Base-by-base conservation (phyloP, 768 basidiomycete genomes). In the Leccinellum luteum region DNA sequence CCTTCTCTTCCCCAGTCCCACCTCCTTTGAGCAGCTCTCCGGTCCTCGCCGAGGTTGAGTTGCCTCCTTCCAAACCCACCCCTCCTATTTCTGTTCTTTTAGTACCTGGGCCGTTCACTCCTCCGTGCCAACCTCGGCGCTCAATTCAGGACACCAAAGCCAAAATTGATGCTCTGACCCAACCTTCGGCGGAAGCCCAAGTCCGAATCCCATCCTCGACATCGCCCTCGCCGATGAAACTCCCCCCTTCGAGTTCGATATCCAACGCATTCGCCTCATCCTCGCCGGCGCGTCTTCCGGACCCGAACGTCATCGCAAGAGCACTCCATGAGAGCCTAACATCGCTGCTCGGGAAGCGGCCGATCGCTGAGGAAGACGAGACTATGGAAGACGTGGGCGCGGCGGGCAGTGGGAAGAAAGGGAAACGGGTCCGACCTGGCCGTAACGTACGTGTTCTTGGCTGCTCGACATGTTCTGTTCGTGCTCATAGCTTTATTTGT, bases 241-340 rank as follows among this genome's bases (percentile, higher is more conserved):
- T 78, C 6, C 70, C 65, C 23, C 59, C 56, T 4, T 64, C 55
- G 31, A 66, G 65, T 51, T 62, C 55, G 3, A 41, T 59, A 28
- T 57, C 66, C 1, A 27, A 63, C 13, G 58, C 59, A 13, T 60
- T 68, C 35, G 19, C 7, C 13, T 3, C 28, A 2, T 67, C 70
- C 4, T 70, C 73, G 1, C 62, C 73, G 6, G 52, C 55, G 0
- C 80, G 76, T 43, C 71, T 77, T 25, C 65, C 62, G 52, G 76
- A 83, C 30, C 76, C 78, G 48, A 73, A 75, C 49, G 76, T 79
- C 50, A 77, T 77, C 25, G 75, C 84, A n/a, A 81, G 76, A 63
- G 86, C 81, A 17, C 73, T 90, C 21, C 82, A 88, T 60, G 85
- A 89, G 61, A 87, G 83, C 58, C 82, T 91, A 50, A 82, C 84